A percentile compares a stretch with the other conserved stretches of the same genome.
Evolutionary conservation across 1,284 basidiomycete genomes (phyloP).

Genomic region (Kwoniella shivajii): DNA sequence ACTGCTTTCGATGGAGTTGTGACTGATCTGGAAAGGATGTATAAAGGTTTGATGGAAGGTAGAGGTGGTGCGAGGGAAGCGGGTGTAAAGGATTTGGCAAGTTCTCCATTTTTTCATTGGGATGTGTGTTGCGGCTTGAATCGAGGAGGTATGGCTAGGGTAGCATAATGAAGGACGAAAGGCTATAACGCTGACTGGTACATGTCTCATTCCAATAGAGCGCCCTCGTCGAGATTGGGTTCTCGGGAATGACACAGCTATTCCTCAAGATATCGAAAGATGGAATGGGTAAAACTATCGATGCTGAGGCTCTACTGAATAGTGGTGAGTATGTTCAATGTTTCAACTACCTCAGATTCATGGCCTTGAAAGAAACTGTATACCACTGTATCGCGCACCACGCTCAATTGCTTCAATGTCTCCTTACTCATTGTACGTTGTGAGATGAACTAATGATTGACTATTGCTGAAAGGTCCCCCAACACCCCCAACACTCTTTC

Average conservation of each 20-base stretch:
- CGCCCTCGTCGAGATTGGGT: constrained; percentile 46
- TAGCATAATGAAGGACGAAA: too few relatives aligned
- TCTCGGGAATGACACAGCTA: constrained; percentile 36
- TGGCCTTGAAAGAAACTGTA: neutral
- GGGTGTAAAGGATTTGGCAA: constrained; percentile 46
- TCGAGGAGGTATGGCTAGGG: neutral
- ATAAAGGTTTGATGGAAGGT: constrained; percentile 44
- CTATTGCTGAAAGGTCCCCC: too few relatives aligned
- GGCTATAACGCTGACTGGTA: neutral
- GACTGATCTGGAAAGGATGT: constrained; percentile 51
- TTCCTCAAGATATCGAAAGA: constrained; percentile 41
- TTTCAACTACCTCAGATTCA: neutral
- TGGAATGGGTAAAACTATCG: constrained; percentile 29
- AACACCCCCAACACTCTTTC: constrained; percentile 38
- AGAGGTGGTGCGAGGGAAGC: constrained; percentile 47
- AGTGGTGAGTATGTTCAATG: constrained; percentile 29
- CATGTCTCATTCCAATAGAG: constrained; percentile 19
- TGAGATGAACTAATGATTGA: too few relatives aligned
- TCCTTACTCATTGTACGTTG: too few relatives aligned
- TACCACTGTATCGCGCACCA: too few relatives aligned
- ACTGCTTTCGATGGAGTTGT: constrained; percentile 45
- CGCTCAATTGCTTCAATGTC: too few relatives aligned
- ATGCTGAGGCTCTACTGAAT: constrained; percentile 30
- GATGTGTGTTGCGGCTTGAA: neutral
- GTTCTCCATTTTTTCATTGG: constrained; percentile 12